These are phyloP conservation scores for Tylopilus intermedius DNA, from an alignment of 768 basidiomycete genomes.

Conservation along the genomic window DNA sequence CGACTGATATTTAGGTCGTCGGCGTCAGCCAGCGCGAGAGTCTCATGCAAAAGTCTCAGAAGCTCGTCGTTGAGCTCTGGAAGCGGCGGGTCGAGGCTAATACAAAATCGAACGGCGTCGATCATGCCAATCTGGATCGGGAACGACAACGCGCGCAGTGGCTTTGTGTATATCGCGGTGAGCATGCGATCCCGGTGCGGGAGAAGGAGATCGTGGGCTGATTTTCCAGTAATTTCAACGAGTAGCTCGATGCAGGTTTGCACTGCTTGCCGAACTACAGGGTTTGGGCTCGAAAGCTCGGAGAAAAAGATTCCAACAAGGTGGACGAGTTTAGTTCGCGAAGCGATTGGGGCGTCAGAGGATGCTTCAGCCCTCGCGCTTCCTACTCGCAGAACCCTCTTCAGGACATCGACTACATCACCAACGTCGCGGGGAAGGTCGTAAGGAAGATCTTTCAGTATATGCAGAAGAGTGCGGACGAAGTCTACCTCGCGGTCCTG, in stretches of 20 bases:
- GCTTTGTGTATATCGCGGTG: slow-evolving; percentile 90
- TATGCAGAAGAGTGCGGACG: slow-evolving; percentile 82
- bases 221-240: slow-evolving; percentile 64
- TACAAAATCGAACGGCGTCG: slow-evolving; percentile 91
- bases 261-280: slow-evolving; percentile 77
- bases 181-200: slow-evolving; percentile 87
- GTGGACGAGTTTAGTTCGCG: slow-evolving; percentile 56
- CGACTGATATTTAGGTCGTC: slow-evolving; percentile 84
- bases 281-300: slow-evolving; percentile 83
- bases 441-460: slow-evolving; percentile 89
- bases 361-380: slow-evolving; percentile 45
- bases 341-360: slow-evolving; percentile 37
- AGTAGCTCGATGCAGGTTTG: slow-evolving; percentile 78
- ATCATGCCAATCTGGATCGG: slow-evolving; percentile 97
- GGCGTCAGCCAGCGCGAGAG: slow-evolving; percentile 91
- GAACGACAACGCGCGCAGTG: slow-evolving; percentile 90
- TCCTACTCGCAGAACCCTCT: slow-evolving; percentile 58
- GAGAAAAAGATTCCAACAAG: slow-evolving; percentile 81
- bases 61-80: slow-evolving; percentile 92
- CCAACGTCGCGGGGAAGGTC: slow-evolving; percentile 82
- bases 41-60: slow-evolving; percentile 85
- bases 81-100: slow-evolving; percentile 83
- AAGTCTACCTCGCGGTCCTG: slow-evolving; percentile 86
- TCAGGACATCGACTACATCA: slow-evolving; percentile 73
- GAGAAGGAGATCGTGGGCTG: slow-evolving; percentile 73